Evolutionary conservation across 495 filamentous ascomycete genomes (phyloP), one percentile per base, ranked within the genome.

Genomic region (Elaphomyces granulatus): DNA sequence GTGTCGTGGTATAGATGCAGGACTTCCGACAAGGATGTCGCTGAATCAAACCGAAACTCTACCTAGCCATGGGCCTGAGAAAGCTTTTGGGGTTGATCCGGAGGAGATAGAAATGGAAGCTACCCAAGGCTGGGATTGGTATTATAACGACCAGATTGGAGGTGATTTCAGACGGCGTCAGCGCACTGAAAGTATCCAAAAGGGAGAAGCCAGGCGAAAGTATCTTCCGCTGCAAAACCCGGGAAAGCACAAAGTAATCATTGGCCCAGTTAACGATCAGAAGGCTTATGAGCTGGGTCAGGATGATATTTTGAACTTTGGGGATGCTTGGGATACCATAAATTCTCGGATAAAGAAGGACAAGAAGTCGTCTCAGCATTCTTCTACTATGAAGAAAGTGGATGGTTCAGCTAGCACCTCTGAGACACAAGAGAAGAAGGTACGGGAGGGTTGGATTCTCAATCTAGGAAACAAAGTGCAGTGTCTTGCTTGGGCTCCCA

Each of bases 401-500:
- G 33, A 20, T 20, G 30, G 33, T 8, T 10, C 4, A 36, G 15
- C 39, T 12, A 34, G 19, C 4, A 20, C 15, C 2, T 14, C 32
- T 3, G 8, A 14, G 15, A 16, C 21, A 1, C 14, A 31, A 12
- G 19, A 38, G 17, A 51, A 47, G 38, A 55, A 50, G 26, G 50
- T 52, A 9, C 62, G 65, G 19, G 55, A 68, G 34, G 76, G 74
- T 0, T 81, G 74, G 72, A 52, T 78, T 18, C 39, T 80, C 19
- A 72, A 74, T 48, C 43, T 76, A 14, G 75, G 72, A 3, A 52
- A 54, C 1, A 68, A 59, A 21, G 51, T 75, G 3, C 62, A 69
- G 42, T 67, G 66, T 45, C 43, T 71, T 40, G 66, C 71, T 15
- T 81, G 76, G 76, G 66, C 61, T 15, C 70, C 74, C 12, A 72